Conservation (phyloP, 164 flowering plant species). For the Vitis vinifera region ASM3070453v1 NC_081810.1:2106501-2107000, state of each 20-base stretch:
- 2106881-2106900: conserved; percentile 64
- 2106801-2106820: conserved; percentile 44
- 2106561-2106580: conserved; percentile 56
- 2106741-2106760: conserved; percentile 44
- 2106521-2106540: conserved; percentile 55
- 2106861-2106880: conserved; percentile 45
- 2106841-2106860: conserved; percentile 57
- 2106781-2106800: conserved; percentile 28
- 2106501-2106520: conserved; percentile 46
- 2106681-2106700: conserved; percentile 61
- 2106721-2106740: conserved; percentile 17
- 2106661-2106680: conserved; percentile 35
- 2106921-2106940: conserved; percentile 39
- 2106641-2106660: conserved; percentile 47
- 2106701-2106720: conserved; percentile 36
- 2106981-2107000: conserved; percentile 6
- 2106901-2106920: conserved; percentile 54
- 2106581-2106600: conserved; percentile 57
- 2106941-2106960: conserved; percentile 26
- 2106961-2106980: conserved; percentile 16
- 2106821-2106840: conserved; percentile 38
- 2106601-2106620: conserved; percentile 44
- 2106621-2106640: conserved; percentile 65
- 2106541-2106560: conserved; percentile 38
- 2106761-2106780: conserved; percentile 8